A percentile compares a stretch with the other conserved stretches of the same genome.
Evolutionary conservation across 2,329 filamentous ascomycete species (phyloP).

Genomic region (Fusarium nygamai): DNA sequence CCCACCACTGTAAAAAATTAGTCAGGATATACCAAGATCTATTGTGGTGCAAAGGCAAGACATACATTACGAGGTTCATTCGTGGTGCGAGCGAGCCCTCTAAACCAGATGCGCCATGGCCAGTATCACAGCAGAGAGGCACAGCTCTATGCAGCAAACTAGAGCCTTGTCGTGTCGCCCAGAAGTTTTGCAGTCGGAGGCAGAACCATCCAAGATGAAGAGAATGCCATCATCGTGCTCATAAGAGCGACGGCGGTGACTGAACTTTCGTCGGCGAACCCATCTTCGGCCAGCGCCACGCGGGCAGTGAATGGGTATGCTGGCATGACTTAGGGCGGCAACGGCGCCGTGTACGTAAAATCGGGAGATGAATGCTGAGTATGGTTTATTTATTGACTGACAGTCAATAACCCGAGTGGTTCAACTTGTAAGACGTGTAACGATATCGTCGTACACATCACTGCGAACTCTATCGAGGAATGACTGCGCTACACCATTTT

Average conservation of each 20-base stretch:
- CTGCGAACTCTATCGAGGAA: conserved; percentile 9
- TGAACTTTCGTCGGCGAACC: too few species aligned
- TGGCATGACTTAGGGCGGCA: not conserved
- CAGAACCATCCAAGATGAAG: too few species aligned
- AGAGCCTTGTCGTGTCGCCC: not conserved
- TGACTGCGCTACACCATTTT: conserved; percentile 10
- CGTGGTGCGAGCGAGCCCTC: not conserved
- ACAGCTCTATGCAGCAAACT: fast-evolving
- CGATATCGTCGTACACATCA: conserved; percentile 17
- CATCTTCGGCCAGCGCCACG: not conserved
- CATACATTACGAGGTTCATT: not conserved
- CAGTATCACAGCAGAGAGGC: not conserved
- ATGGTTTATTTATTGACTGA: not conserved
- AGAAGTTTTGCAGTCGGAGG: too few species aligned
- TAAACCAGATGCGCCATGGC: not conserved
- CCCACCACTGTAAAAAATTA: not conserved
- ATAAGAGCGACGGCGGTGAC: fast-evolving
- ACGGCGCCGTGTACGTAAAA: not conserved
- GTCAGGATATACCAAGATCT: not conserved
- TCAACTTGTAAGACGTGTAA: conserved; percentile 12
- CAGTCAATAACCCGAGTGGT: not conserved
- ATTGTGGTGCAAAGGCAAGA: not conserved
- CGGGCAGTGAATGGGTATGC: not conserved
- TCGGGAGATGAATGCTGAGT: not conserved
- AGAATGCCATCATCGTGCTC: not conserved